These are phyloP conservation scores for Dichotomopilus funicola DNA, from an alignment of 2,329 filamentous ascomycete genomes.

Conservation along the genomic window DNA sequence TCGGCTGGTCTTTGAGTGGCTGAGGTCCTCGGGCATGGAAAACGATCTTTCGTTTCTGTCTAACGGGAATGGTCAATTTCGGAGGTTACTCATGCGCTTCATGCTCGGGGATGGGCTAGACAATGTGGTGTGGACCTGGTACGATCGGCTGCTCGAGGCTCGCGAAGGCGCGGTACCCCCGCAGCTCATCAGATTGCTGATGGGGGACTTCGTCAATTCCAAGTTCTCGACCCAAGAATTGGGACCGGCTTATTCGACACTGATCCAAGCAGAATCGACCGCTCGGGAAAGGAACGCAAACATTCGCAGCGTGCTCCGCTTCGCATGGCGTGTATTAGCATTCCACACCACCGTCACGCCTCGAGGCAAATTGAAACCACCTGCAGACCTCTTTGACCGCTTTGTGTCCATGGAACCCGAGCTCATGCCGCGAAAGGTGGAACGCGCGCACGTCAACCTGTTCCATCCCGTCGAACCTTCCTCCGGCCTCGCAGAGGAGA, in stretches of 20 bases:
- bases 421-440: conserved; percentile 33
- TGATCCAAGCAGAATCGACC: conserved; percentile 41
- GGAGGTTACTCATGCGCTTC: conserved; percentile 39
- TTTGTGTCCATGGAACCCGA: conserved; percentile 44
- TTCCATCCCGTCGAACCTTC: conserved; percentile 48
- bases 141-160: conserved; percentile 34
- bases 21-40: conserved; percentile 45
- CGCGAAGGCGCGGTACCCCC: not conserved
- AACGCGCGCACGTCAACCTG: conserved; percentile 48
- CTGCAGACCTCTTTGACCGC: conserved; percentile 44
- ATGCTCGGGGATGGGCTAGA: conserved; percentile 48
- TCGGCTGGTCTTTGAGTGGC: conserved; percentile 46
- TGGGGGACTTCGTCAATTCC: conserved; percentile 35
- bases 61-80: conserved; percentile 28
- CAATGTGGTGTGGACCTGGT: conserved; percentile 47
- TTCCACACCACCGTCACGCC: conserved; percentile 48
- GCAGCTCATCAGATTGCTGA: conserved; percentile 25
- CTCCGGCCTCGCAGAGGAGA: conserved; percentile 40
- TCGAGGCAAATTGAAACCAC: conserved; percentile 39
- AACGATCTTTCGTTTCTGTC: conserved; percentile 41
- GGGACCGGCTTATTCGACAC: conserved; percentile 43
- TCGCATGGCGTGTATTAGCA: conserved; percentile 43
- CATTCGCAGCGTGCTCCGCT: conserved; percentile 28
- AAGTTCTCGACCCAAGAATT: conserved; percentile 32
- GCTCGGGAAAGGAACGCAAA: conserved; percentile 28